Percentiles rank a stretch among this genome's conserved stretches.
phyloP scores from a whole-genome alignment of 2,329 filamentous ascomycete genomes.

The Fusarium pseudonygamai region DNA sequence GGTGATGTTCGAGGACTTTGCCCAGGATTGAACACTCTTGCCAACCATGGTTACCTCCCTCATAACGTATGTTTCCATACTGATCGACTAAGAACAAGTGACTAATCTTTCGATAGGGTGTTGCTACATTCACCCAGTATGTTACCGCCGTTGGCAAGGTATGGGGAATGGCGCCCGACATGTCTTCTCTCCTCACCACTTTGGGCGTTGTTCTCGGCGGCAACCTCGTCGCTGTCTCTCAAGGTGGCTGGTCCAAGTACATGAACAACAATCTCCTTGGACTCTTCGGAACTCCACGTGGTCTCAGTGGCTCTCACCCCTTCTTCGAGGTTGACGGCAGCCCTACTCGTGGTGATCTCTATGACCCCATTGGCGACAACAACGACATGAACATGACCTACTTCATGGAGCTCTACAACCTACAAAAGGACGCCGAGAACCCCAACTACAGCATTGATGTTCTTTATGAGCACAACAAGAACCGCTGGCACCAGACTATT shows the following conservation, averaged over 20 bases:
- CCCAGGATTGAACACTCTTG: constrained; percentile 32
- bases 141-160: constrained; percentile 28
- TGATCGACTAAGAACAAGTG: accelerated
- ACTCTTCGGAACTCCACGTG: constrained; percentile 55
- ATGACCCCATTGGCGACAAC: constrained; percentile 57
- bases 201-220: constrained; percentile 52
- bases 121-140: constrained; percentile 10
- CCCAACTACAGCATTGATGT: constrained; percentile 49
- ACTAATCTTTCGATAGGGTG: neutral
- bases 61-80: constrained; percentile 3
- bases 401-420: constrained; percentile 59
- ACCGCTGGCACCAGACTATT: constrained; percentile 58
- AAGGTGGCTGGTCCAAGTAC: constrained; percentile 48
- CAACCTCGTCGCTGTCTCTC: constrained; percentile 38
- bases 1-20: constrained; percentile 34
- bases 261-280: constrained; percentile 55
- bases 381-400: constrained; percentile 61
- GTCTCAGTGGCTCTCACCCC: constrained; percentile 63
- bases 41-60: constrained; percentile 38
- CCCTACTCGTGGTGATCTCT: constrained; percentile 62
- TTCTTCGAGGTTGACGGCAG: constrained; percentile 65
- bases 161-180: constrained; percentile 29
- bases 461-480: constrained; percentile 54
- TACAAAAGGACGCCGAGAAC: constrained; percentile 50
- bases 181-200: constrained; percentile 20